Base-by-base conservation (phyloP, 345 rosid species). In the Passiflora organensis region DNA sequence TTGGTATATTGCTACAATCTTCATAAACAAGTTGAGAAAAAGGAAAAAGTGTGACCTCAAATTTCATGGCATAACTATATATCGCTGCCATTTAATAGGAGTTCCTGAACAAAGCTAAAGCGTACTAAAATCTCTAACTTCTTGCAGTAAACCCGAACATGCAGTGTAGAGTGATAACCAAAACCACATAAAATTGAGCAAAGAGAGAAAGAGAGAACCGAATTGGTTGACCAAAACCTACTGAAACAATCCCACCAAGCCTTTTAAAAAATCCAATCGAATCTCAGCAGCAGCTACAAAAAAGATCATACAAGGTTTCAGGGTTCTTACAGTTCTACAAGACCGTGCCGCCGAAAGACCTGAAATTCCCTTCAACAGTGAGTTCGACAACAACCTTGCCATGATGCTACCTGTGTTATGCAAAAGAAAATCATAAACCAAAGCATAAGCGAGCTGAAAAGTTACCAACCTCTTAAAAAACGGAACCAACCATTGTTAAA, bases 351-450 rank as follows among this genome's bases (percentile, higher is more conserved):
- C 63, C 5, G 80, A 74, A 44, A 76, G 74, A 58, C 70, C 69
- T 8, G 64, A 48, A 51, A 82, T 54, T 53, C 88, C 74, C 65
- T 56, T 84, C 1, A 80, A 14, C 25, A 86, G 58, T n/a, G 71
- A 34, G 71, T 64, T 89, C 1, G 95, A 82, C 22, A 86, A 71
- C 17, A 79, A 64, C 55, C 76, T 78, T 0, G 88, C 90, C 97
- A 86, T 89, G 25, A 17, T 41, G 4, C 36, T 51, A 24, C 13
- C 19, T 28, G 34, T 28, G 8, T 8, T 3, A 28, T 28, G 34
- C 34, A 28, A 28, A 28, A 28, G 34, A n/a, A n/a, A n/a, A n/a
- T n/a, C n/a, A n/a, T n/a, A n/a, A n/a, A n/a, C n/a, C n/a, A n/a
- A n/a, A n/a, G n/a, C n/a, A n/a, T n/a, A n/a, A n/a, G n/a, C n/a